These are phyloP conservation scores for Saposhnikovia divaricata DNA, from an alignment of 129 eudicot species.

Conservation along the genomic window DNA sequence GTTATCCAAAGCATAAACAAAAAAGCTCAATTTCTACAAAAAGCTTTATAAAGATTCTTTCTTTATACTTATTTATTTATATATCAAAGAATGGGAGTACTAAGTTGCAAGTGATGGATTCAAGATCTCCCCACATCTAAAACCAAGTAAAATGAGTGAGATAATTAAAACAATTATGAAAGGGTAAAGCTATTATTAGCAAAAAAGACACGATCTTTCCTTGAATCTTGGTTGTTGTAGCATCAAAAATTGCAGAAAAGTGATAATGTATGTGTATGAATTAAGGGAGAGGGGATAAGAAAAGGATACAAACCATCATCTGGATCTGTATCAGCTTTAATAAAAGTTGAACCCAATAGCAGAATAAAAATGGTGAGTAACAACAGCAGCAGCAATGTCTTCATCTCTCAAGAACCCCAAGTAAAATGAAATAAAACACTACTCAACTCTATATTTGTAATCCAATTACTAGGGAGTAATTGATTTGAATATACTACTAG, in stretches of 20 bases:
- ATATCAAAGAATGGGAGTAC: too few relatives aligned
- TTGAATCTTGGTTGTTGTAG: background rate
- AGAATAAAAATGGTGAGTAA: constrained; percentile 25
- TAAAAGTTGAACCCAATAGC: constrained; percentile 25
- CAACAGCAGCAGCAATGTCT: constrained; percentile 17
- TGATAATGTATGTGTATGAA: background rate
- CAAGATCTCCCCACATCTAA: background rate
- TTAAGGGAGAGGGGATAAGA: background rate
- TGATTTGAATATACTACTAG: background rate
- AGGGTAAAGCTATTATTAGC: too few relatives aligned
- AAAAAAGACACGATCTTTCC: background rate
- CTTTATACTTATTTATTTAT: too few relatives aligned
- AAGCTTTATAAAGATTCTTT: too few relatives aligned
- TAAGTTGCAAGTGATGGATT: background rate
- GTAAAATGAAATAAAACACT: background rate
- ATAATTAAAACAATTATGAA: too few relatives aligned
- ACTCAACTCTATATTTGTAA: background rate
- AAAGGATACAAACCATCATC: constrained; percentile 39
- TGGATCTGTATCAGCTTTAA: constrained; percentile 80
- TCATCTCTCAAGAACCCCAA: constrained; percentile 11
- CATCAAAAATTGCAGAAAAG: background rate
- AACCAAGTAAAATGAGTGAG: background rate
- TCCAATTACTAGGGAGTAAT: background rate
- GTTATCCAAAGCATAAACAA: too few relatives aligned
- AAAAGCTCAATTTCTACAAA: background rate